These are phyloP conservation scores for Diplodia sapinea DNA, from an alignment of 2,329 filamentous ascomycete genomes.

Conservation along the genomic window DNA sequence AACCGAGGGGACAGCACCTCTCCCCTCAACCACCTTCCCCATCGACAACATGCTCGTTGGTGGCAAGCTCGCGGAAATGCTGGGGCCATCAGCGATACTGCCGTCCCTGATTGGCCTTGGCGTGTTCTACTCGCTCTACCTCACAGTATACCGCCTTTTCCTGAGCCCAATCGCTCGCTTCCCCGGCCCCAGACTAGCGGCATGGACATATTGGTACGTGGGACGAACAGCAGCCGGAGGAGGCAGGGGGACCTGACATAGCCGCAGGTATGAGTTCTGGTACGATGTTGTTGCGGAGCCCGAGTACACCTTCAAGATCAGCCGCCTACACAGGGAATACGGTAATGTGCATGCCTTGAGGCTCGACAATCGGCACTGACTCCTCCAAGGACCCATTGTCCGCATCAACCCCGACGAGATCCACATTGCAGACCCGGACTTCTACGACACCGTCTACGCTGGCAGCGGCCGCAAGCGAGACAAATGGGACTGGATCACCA, in stretches of 20 bases:
- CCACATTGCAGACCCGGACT: constrained; percentile 35
- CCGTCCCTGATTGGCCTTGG: no score
- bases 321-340: constrained; percentile 37
- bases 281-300: constrained; percentile 33
- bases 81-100: no score
- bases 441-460: constrained; percentile 32
- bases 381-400: constrained; percentile 33
- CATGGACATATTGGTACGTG: constrained; percentile 29
- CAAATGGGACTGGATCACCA: constrained; percentile 34
- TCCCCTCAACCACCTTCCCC: no score
- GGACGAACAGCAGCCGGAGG: no score
- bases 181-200: constrained; percentile 34
- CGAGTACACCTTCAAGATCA: constrained; percentile 35
- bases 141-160: constrained; percentile 1
- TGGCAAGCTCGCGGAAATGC: no score
- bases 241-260: no score
- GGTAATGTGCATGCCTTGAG: constrained; percentile 25
- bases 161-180: constrained; percentile 29
- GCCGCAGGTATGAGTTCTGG: constrained; percentile 11
- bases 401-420: constrained; percentile 34
- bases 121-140: no score
- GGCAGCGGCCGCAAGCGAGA: constrained; percentile 13
- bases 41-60: no score
- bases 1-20: no score
- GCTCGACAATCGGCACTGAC: not conserved